Base-by-base conservation (phyloP, 176 grass and related monocot genomes). In the Carex pumila region DNA sequence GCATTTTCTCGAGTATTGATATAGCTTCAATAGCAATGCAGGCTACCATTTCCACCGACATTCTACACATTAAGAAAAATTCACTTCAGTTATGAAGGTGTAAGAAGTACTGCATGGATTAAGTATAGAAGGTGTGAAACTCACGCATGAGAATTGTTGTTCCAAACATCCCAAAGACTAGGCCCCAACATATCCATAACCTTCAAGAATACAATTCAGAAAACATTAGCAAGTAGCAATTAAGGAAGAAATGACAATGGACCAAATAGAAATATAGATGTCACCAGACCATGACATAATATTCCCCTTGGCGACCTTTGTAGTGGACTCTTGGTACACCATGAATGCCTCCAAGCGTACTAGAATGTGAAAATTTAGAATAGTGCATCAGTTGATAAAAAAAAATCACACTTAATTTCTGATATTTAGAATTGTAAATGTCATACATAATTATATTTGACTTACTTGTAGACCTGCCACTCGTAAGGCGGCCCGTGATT, bases 121-220 rank as follows among this genome's bases (percentile, higher is more conserved):
- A 13, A 67, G 36, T 50, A 65, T 81, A 81, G 5, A 63, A 61
- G 14, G 10, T 65, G 17, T 12, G 54, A 86, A 89, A 88, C 94
- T 94, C 84, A 99, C 97, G 84, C 85, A 71, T 94, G 97, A 63
- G 93, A 89, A 45, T 92, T 96, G 71, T 88, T 99, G 87, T 88
- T 96, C 90, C 88, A 94, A 65, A 95, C 93, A 96, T 99, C 97
- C 91, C 90, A 99, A 55, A 99, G 87, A 72, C 97, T 99, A 32
- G 91, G 91, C 70, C 97, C 97, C 4, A 99, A 87, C 88, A 99
- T 99, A 92, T 99, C 97, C 93, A 99, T 99, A 71, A 96, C 91
- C 97, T 99, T 77, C 66, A 94, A 61, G 73, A 22, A 91, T 91
- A 15, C 22, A 87, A 86, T 75, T 79, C 65, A 87, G 74, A 19